Base-by-base conservation (phyloP, 2,329 filamentous ascomycete species). In the Didymella pinodella region DNA sequence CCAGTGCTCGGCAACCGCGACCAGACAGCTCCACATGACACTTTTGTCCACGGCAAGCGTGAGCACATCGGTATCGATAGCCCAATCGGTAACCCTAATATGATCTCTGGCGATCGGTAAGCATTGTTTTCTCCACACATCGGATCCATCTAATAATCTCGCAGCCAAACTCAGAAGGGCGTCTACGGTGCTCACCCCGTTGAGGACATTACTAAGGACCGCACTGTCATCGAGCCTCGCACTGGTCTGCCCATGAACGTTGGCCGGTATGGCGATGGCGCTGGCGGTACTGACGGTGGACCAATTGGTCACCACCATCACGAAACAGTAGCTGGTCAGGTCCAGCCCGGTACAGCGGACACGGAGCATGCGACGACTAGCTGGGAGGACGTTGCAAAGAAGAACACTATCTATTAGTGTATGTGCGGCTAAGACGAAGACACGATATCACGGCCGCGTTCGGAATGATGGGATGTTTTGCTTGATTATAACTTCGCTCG, bases 201-300 rank as follows among this genome's bases (percentile, higher is more conserved):
- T 5, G 63, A 63, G 2, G 63, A 66, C 32, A 26, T 62, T 4
- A 69, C 68, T 3, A 58, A 65, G 18, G 54, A 67, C 43, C 50
- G 43, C 45, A 65, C 65, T 3, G 74, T 77, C 14, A 77, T 63
- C 10, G 76, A 81, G 57, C 75, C 76, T 4, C 72, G 75, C 32
- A 79, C 78, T 2, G 77, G 78, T 2, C 63, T 80, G 1, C 77
- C 77, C 7, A 78, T 78, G 76, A 77, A 80, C 48, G 69, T 74
- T 0, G 75, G 68, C 45, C 74, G 75, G 55, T 79, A 77, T 46
- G 78, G 78, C 14, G 66, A 68, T 50, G 77, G 76, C 2, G 54
- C 64, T 10, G 76, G 76, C 16, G 78, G 78, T 2, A 77, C 72
- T 0, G 78, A 80, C 63, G 77, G 67, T 0, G 74, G 73, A 14